These are phyloP conservation scores for Apiospora sp. DNA, from an alignment of 2,329 filamentous ascomycete genomes.

Conservation along the genomic window DNA sequence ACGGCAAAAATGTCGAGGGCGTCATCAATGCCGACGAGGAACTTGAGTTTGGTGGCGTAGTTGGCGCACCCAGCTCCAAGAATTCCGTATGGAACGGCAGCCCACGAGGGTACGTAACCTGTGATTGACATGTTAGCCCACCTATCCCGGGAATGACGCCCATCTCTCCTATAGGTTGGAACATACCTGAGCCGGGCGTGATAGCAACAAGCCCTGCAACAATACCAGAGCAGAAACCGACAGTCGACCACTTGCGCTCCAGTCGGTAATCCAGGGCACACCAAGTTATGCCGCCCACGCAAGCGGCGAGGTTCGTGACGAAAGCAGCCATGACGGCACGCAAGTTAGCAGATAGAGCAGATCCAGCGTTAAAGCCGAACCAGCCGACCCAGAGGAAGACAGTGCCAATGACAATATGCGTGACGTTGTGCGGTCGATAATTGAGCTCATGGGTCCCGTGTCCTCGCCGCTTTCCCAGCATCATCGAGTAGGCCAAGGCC, in stretches of 20 bases:
- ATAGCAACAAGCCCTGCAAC: slow-evolving; percentile 88
- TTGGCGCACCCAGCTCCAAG: slow-evolving; percentile 82
- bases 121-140: slow-evolving; percentile 26
- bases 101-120: slow-evolving; percentile 83
- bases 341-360: slow-evolving; percentile 80
- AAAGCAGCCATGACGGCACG: slow-evolving; percentile 87
- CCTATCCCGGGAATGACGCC: neutral
- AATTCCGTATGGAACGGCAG: slow-evolving; percentile 80
- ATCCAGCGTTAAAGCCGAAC: slow-evolving; percentile 95
- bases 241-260: slow-evolving; percentile 90
- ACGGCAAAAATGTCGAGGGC: slow-evolving; percentile 90
- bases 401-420: slow-evolving; percentile 89
- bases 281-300: slow-evolving; percentile 87
- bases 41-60: slow-evolving; percentile 92
- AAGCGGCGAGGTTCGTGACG: slow-evolving; percentile 86
- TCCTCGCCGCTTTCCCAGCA: slow-evolving; percentile 85
- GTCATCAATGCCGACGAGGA: slow-evolving; percentile 81
- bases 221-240: slow-evolving; percentile 91
- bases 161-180: too few relatives aligned
- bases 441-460: slow-evolving; percentile 89
- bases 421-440: slow-evolving; percentile 92
- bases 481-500: slow-evolving; percentile 84
- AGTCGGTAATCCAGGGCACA: slow-evolving; percentile 88
- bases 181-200: slow-evolving; percentile 79
- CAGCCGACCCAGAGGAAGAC: slow-evolving; percentile 96